Conservation (phyloP, 1,139 yeast species). For the Yamadazyma triangularis region DNA sequence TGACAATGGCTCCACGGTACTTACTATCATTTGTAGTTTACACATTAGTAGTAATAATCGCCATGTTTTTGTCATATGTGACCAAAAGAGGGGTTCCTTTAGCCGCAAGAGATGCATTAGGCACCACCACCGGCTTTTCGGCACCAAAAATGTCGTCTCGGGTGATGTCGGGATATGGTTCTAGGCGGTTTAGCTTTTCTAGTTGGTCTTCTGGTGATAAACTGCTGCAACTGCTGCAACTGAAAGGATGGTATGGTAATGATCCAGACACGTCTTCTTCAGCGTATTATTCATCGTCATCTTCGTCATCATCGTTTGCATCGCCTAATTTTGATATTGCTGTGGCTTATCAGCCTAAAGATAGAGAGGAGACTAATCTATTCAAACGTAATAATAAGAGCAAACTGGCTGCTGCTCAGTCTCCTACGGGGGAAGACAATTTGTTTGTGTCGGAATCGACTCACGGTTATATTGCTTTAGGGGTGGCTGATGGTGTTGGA, state of each 20-base stretch:
- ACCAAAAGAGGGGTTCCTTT: constrained; percentile 19
- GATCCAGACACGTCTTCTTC: not conserved
- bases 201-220: constrained; percentile 7
- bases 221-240: no score
- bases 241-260: no score
- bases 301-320: constrained; percentile 6
- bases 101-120: constrained; percentile 5
- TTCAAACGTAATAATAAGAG: constrained; percentile 28
- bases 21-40: no score
- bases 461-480: constrained; percentile 56
- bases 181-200: constrained; percentile 6
- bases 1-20: no score
- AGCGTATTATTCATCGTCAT: not conserved
- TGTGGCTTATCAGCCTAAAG: constrained; percentile 72
- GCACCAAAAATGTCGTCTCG: not conserved
- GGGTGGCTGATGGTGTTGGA: constrained; percentile 97
- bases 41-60: constrained; percentile 19
- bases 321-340: constrained; percentile 47
- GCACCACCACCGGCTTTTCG: no score
- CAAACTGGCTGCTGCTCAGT: constrained; percentile 31
- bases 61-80: constrained; percentile 26
- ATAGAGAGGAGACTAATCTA: constrained; percentile 47
- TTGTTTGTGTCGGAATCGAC: constrained; percentile 51
- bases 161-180: not conserved
- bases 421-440: constrained; percentile 88